Evolutionary conservation across 805 yeast genomes (phyloP), one percentile per base, ranked within the genome.

Genomic region (Crinitomyces ghanaensis): DNA sequence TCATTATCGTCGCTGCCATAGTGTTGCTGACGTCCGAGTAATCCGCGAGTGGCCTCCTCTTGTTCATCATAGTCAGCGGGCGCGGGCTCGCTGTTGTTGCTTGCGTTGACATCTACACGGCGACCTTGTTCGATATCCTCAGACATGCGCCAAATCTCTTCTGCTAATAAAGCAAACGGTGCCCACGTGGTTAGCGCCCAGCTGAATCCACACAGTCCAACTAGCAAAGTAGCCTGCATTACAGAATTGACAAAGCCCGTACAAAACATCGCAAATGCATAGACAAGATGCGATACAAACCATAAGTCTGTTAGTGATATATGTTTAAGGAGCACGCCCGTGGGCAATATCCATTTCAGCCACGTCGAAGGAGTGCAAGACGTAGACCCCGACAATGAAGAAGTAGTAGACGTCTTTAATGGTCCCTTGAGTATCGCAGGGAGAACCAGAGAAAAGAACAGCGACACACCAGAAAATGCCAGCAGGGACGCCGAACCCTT

Each of bases 181-280:
- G 76, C 74, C 82, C 82, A 75, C 7, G 74, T 59, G 0, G 79
- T 75, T 38, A 63, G 59, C 1, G 81, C 80, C 82, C 82, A 75
- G 0, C 80, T 66, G 18, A 74, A 57, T 3, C 82, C 82, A 34
- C 72, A 50, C 9, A 71, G 41, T 0, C 63, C 74, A 42, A 74
- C 70, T 44, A 74, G 48, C 0, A 56, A 37, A 5, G 73, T 65
- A 0, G 77, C 79, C 15, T 51, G 57, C 1, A 34, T 35, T 4
- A 70, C 66, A 2, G 57, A 53, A 2, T 43, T 27, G 7, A 71
- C 65, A 30, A 63, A 62, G 24, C 69, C 63, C 0, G 79, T 70
- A 1, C 60, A 41, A 8, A 62, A 31, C 51, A 66, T 67, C 13
- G 74, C 69, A 1, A 60, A n/a, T 0, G 74, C 66, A 47, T 73